Evolutionary conservation across 371 early-diverging fungal species (phyloP).

Genomic region (Lichtheimia ornata): DNA sequence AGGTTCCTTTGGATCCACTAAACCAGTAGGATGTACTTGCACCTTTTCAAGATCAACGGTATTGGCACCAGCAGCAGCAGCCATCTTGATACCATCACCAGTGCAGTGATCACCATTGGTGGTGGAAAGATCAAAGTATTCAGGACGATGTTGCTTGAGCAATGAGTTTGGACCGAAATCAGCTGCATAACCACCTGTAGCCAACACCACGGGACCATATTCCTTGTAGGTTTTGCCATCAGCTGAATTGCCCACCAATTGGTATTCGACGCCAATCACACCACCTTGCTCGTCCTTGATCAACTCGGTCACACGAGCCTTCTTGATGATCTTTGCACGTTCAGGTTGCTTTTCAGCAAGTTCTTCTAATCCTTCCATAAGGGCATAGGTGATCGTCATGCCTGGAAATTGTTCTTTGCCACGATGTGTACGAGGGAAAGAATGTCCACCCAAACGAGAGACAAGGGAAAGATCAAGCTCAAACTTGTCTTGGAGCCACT

Average conservation of each 20-base stretch:
- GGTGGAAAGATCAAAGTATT: conserved; percentile 68
- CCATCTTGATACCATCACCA: conserved; percentile 95
- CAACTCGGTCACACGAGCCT: conserved; percentile 71
- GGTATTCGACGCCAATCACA: conserved; percentile 86
- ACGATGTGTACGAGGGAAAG: conserved; percentile 92
- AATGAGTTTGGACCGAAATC: conserved; percentile 69
- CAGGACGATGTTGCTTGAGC: conserved; percentile 73
- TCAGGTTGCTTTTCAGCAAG: conserved; percentile 66
- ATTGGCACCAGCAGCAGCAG: conserved; percentile 78
- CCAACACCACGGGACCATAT: conserved; percentile 84
- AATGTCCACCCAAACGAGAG: conserved; percentile 89
- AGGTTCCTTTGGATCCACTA: conserved; percentile 90
- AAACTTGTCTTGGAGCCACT: conserved; percentile 93
- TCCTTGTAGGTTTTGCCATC: conserved; percentile 57
- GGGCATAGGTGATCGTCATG: conserved; percentile 94
- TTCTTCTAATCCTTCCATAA: conserved; percentile 88
- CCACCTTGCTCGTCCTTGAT: conserved; percentile 57
- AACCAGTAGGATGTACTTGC: conserved; percentile 97
- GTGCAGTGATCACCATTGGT: conserved; percentile 96
- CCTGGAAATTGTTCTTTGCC: conserved; percentile 94
- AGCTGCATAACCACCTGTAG: conserved; percentile 93
- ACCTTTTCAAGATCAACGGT: conserved; percentile 94
- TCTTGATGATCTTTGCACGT: conserved; percentile 78
- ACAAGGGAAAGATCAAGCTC: conserved; percentile 84
- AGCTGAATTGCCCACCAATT: conserved; percentile 54